Evolutionary conservation across 78 protist genomes (phyloP).

Genomic region (Blattamonas nauphoetae): DNA sequence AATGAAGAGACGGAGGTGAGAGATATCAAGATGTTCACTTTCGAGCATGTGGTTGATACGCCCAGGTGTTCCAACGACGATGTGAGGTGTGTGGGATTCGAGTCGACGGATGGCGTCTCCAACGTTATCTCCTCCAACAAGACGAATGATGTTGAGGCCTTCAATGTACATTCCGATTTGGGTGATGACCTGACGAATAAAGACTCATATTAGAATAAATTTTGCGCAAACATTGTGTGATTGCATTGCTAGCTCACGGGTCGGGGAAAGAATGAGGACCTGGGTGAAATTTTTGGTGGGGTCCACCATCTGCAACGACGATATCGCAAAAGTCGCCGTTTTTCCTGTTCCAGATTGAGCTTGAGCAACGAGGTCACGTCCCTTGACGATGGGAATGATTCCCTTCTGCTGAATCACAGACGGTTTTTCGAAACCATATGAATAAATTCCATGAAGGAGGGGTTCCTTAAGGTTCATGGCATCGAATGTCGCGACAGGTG

Average conservation of each 20-base stretch:
- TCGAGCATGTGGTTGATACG: slow-evolving; percentile 22
- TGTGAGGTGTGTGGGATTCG: slow-evolving; percentile 23
- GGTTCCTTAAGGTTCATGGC: slow-evolving; percentile 75
- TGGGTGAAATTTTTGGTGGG: background rate
- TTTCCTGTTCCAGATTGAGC: slow-evolving; percentile 98
- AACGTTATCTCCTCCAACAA: slow-evolving; percentile 39
- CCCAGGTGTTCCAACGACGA: slow-evolving; percentile 82
- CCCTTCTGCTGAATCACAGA: slow-evolving; percentile 95
- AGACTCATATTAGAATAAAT: background rate
- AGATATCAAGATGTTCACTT: slow-evolving; percentile 8
- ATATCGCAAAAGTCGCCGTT: slow-evolving; percentile 86
- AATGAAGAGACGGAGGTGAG: slow-evolving; percentile 40
- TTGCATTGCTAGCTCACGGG: slow-evolving; percentile 52
- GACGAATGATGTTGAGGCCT: background rate
- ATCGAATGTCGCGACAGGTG: slow-evolving; percentile 68
- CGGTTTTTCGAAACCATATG: slow-evolving; percentile 87
- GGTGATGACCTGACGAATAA: background rate
- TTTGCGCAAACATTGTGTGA: slow-evolving; percentile 5
- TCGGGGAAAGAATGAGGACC: slow-evolving; percentile 50
- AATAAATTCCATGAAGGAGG: slow-evolving; percentile 90
- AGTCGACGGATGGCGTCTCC: slow-evolving; percentile 13
- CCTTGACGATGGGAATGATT: slow-evolving; percentile 70
- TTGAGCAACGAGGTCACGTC: slow-evolving; percentile 90
- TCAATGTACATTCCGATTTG: background rate
- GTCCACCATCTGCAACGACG: slow-evolving; percentile 16